Conservation (phyloP, 129 eudicot genomes). For the Scalesia atractyloides region DNA sequence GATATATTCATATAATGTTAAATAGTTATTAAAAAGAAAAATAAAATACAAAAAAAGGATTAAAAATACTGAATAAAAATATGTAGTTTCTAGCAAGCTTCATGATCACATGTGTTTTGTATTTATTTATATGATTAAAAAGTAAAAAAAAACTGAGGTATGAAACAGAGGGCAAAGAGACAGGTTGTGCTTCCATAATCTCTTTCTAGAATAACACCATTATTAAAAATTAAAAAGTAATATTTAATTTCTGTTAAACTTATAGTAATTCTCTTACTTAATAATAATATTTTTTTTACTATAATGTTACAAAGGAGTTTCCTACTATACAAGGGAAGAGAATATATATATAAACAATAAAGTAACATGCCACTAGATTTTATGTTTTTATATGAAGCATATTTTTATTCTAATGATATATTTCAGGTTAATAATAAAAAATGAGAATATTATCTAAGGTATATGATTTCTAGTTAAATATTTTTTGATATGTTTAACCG, state of each 20-base stretch:
- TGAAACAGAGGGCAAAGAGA: slow-evolving; percentile 22
- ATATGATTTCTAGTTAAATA: not conserved
- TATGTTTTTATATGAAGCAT: slow-evolving; percentile 26
- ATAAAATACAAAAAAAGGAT: too few relatives aligned
- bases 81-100: not conserved
- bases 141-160: not conserved
- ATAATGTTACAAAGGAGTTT: slow-evolving; percentile 28
- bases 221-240: not conserved
- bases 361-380: slow-evolving; percentile 41
- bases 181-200: slow-evolving; percentile 31
- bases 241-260: not conserved
- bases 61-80: not conserved
- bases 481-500: not conserved
- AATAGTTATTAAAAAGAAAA: too few relatives aligned
- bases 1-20: too few relatives aligned
- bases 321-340: slow-evolving; percentile 25
- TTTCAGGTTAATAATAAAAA: not conserved
- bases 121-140: not conserved
- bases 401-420: slow-evolving; percentile 18
- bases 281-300: not conserved
- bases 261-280: slow-evolving; percentile 8
- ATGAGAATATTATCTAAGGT: not conserved
- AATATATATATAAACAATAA: slow-evolving; percentile 27
- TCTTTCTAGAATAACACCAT: slow-evolving; percentile 18
- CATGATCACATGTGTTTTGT: slow-evolving; percentile 1